Evolutionary conservation across 169 alveolate species (phyloP).

Genomic region (Babesia bovis): DNA sequence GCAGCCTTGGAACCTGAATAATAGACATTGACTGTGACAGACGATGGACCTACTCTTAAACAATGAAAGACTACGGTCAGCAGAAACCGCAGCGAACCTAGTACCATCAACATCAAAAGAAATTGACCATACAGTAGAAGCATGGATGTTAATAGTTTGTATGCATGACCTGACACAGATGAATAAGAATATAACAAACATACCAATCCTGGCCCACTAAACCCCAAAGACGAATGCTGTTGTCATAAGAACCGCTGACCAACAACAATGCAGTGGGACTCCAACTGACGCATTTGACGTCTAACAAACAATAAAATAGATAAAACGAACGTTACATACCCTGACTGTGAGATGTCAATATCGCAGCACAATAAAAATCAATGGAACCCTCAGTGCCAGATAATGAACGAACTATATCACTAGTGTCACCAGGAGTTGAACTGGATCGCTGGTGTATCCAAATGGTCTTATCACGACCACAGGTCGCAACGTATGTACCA

Average conservation of each 20-base stretch:
- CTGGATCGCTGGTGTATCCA: conserved; percentile 69
- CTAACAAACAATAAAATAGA: conserved; percentile 12
- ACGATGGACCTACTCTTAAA: conserved; percentile 35
- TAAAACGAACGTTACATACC: conserved; percentile 29
- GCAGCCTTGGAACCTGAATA: conserved; percentile 7
- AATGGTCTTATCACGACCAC: conserved; percentile 78
- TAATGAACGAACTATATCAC: conserved; percentile 18
- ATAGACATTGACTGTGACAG: neutral
- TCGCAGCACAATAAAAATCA: conserved; percentile 61
- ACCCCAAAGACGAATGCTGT: conserved; percentile 74
- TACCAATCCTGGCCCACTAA: conserved; percentile 69
- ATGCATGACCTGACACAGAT: conserved; percentile 54
- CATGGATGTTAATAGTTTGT: conserved; percentile 69
- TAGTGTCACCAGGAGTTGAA: neutral
- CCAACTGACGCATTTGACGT: conserved; percentile 65
- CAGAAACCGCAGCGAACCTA: conserved; percentile 70
- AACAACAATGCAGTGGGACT: conserved; percentile 63
- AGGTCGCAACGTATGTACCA: conserved; percentile 70
- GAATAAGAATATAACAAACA: neutral
- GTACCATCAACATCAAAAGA: conserved; percentile 71
- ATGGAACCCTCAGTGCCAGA: neutral
- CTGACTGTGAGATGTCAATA: conserved; percentile 59
- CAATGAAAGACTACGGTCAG: conserved; percentile 60
- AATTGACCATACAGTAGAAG: conserved; percentile 75
- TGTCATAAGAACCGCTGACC: conserved; percentile 76